These are phyloP conservation scores for Vaccinium macrocarpon DNA, from an alignment of 148 eudicot genomes.

Conservation along the genomic window DNA sequence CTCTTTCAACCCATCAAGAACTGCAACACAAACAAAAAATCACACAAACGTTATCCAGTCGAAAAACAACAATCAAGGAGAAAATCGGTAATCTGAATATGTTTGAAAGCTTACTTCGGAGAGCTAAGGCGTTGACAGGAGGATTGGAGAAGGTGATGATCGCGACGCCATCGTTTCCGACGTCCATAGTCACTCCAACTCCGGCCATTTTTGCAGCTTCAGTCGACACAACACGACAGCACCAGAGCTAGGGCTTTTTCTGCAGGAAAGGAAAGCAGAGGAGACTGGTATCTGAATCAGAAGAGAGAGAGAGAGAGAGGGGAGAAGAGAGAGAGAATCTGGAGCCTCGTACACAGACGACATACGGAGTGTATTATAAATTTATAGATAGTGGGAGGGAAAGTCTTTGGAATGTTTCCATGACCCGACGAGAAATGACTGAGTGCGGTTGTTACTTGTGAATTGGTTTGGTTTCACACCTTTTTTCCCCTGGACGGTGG, in stretches of 20 bases:
- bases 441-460: too few relatives aligned
- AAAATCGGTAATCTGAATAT: neutral
- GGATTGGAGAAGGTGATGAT: slow-evolving; percentile 75
- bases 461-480: too few relatives aligned
- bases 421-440: too few relatives aligned
- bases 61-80: neutral
- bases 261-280: neutral
- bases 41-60: neutral
- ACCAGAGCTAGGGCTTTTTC: slow-evolving; percentile 12
- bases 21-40: slow-evolving; percentile 31
- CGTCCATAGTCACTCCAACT: slow-evolving; percentile 58
- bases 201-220: slow-evolving; percentile 37
- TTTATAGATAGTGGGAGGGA: too few relatives aligned
- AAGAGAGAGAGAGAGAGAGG: neutral
- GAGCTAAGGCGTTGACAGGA: slow-evolving; percentile 71
- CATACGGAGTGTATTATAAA: too few relatives aligned
- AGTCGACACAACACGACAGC: neutral
- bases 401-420: too few relatives aligned
- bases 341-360: too few relatives aligned
- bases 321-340: too few relatives aligned
- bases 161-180: slow-evolving; percentile 74
- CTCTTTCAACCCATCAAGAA: slow-evolving; percentile 59
- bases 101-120: slow-evolving; percentile 35
- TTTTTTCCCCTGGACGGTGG: too few relatives aligned
- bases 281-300: neutral